Base-by-base conservation (phyloP, 1,284 basidiomycete species). In the Volvariella volvacea region DNA sequence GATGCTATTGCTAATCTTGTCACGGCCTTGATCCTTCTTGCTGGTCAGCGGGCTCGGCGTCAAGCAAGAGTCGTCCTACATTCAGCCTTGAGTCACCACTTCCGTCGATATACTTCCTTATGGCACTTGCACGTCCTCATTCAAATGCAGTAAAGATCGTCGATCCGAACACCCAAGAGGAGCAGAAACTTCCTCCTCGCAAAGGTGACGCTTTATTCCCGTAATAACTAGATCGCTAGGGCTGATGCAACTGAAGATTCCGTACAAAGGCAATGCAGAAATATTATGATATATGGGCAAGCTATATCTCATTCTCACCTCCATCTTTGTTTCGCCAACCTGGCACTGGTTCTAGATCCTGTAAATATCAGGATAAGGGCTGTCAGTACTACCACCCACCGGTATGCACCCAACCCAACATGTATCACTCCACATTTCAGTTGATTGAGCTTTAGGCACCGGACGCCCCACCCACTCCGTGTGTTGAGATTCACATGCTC, bases 281-380 rank as follows among this genome's bases (percentile, higher is more conserved):
- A 92, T 70, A 81, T 91, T 45, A 69, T 88, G 61, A 92, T 93
- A 53, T 87, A 92, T 59, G 90, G 90, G 89, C 90, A 59, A 51
- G 74, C 61, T 41, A 20, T 12, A 16, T 48, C 17, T 15, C 30
- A 14, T 14, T 39, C 16, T 25, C 16, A 21, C 41, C 28, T 37
- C 32, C 43, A 48, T 42, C 22, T 41, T 41, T 20, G 28, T 25
- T 48, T 3, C 51, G 25, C 22, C 6, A 30, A 15, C 42, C 31
- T 19, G 16, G 12, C 6, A 6, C 25, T 12, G 25, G 25, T 28
- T 6, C 6, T 32, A 92, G 89, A 42, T 82, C 75, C 47, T 93
- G 90, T 69, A 85, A 85, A 66, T 91, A 77, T 53, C 79, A 92
- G 66, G 86, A 88, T 60, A 84, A 88, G 66, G 88, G 88, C 50